These are phyloP conservation scores for Claviceps cyperi DNA, from an alignment of 2,329 filamentous ascomycete species.

Conservation along the genomic window DNA sequence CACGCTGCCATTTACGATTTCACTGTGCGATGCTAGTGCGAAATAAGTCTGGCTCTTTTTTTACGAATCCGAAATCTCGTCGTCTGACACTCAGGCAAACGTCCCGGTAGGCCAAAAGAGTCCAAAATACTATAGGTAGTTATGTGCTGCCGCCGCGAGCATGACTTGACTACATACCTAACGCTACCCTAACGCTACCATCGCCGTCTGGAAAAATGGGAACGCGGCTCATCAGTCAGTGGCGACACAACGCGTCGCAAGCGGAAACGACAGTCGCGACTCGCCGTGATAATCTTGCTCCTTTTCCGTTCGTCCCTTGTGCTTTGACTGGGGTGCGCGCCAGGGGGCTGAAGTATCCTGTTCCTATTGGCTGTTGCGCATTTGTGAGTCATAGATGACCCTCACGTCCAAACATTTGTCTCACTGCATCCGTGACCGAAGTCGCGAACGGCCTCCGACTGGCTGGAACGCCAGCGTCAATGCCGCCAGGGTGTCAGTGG, in stretches of 20 bases:
- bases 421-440: slow-evolving; percentile 12
- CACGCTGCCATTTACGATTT: slow-evolving; percentile 2
- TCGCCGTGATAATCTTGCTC: slow-evolving; percentile 7
- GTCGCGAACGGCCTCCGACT: slow-evolving; percentile 19
- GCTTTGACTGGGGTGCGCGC: neutral
- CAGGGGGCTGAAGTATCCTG: neutral
- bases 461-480: slow-evolving; percentile 14
- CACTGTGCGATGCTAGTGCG: slow-evolving; percentile 5
- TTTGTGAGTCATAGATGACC: slow-evolving; percentile 15
- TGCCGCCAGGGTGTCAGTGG: slow-evolving; percentile 2
- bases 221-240: neutral
- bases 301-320: neutral
- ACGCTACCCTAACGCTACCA: neutral
- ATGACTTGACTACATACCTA: no score
- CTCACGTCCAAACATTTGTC: slow-evolving; percentile 11
- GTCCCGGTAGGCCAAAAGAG: no score
- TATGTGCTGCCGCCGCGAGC: neutral
- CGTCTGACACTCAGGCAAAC: no score
- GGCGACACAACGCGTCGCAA: slow-evolving; percentile 8
- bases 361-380: slow-evolving; percentile 1
- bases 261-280: slow-evolving; percentile 5
- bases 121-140: no score
- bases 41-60: slow-evolving; percentile 5
- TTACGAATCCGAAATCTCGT: no score
- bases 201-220: neutral